Evolutionary conservation across 2,329 filamentous ascomycete genomes (phyloP).

Genomic region (Fusarium annulatum): DNA sequence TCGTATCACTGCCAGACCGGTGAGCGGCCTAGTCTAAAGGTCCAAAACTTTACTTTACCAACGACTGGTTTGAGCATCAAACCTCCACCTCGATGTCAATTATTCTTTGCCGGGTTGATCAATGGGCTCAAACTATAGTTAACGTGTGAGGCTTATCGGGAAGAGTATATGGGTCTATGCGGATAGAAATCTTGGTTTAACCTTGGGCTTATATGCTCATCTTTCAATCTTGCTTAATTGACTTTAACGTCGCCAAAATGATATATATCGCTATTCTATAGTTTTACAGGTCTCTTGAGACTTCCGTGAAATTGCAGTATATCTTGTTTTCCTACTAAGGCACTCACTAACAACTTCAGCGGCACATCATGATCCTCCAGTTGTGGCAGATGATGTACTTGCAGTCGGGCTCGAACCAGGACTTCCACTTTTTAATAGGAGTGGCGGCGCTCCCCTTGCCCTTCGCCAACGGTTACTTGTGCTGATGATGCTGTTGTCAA

Average conservation of each 20-base stretch:
- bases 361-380: not conserved
- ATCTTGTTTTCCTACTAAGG: not conserved
- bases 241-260: not conserved
- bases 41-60: not conserved
- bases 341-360: not conserved
- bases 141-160: not conserved
- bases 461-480: slow-evolving; percentile 63
- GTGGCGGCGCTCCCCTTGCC: slow-evolving; percentile 56
- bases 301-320: no score
- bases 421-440: slow-evolving; percentile 36
- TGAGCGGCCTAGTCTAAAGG: not conserved
- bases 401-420: slow-evolving; percentile 2
- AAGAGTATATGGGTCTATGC: not conserved
- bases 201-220: not conserved
- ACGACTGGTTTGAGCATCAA: not conserved
- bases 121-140: not conserved
- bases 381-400: not conserved
- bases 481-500: slow-evolving; percentile 64
- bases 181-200: not conserved
- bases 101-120: not conserved
- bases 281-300: not conserved
- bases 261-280: not conserved
- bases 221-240: not conserved
- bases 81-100: not conserved
- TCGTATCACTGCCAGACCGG: slow-evolving; percentile 12